Evolutionary conservation across 495 filamentous ascomycete species (phyloP), one percentile per base, ranked within the genome.

Genomic region (Pseudevernia furfuracea): DNA sequence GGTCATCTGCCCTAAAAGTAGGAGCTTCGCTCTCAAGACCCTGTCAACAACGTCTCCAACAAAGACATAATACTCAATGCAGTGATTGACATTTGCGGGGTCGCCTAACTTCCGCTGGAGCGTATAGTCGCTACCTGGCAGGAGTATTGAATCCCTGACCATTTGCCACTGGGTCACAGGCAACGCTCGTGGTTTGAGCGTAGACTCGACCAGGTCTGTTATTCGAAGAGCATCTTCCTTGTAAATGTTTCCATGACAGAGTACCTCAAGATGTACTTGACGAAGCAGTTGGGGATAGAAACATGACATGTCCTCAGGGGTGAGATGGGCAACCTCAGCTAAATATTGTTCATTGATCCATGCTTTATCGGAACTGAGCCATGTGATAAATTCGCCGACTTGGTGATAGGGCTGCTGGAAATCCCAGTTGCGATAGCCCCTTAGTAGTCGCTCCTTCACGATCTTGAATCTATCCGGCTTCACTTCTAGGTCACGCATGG

Each of bases 21-120:
- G 80, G 0, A 89, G 80, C 77, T 90, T 91, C 21, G 92, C 88
- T 21, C 89, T 81, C 15, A 93, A 72, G 4, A 68, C 66, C 34
- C 86, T 79, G 69, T 95, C 85, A 0, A 81, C 77, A 67, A 87
- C 85, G 63, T 87, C 82, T 25, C 94, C 93, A 60, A 96, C 80
- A 63, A 88, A 89, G 11, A 97, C 78, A 66, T 86, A 85, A 70
- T 96, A 97, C 68, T 97, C 93, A 67, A 99, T 95, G 74, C 91
- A 96, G 73, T 96, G 87, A 71, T 99, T 99, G 69, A 99, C 87
- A 69, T 99, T 99, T 34, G 87, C 90, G 0, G 89, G 86, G 71
- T 97, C 94, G 70, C 87, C 89, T 52, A 97, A 80, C 3, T 81
- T 83, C 58, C 88, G 87, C 70, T 85, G 82, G 74, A 92, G 97